Evolutionary conservation across 2,329 filamentous ascomycete genomes (phyloP).

Genomic region (Corinectria fuckeliana): DNA sequence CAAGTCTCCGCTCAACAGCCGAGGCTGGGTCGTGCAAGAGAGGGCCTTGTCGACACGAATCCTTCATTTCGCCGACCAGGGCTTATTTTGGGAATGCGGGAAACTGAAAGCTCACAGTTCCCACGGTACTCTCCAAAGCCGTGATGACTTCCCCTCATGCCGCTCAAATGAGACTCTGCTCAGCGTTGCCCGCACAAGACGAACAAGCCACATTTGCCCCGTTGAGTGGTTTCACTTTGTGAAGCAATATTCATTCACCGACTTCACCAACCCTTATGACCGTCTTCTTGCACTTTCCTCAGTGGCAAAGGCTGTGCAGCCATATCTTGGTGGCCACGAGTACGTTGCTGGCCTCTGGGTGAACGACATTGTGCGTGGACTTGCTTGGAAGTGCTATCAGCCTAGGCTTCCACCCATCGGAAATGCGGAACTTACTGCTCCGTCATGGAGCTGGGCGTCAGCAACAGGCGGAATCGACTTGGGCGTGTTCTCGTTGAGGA

Average conservation of each 20-base stretch:
- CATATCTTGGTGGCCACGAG: not conserved
- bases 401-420: not conserved
- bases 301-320: not conserved
- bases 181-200: not conserved
- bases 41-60: not conserved
- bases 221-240: constrained; percentile 3
- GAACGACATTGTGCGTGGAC: not conserved
- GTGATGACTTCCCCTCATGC: not conserved
- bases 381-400: not conserved
- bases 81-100: not conserved
- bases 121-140: not conserved
- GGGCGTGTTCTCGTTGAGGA: not conserved
- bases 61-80: not conserved
- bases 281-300: not conserved
- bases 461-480: not conserved
- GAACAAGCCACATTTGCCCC: not conserved
- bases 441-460: not conserved
- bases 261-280: not conserved
- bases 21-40: not conserved
- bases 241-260: not conserved
- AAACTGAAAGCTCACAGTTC: not conserved
- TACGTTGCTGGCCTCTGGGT: not conserved
- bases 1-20: not conserved
- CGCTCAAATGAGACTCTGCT: constrained; percentile 1
- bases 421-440: not conserved